Base-by-base conservation (phyloP, 2,329 filamentous ascomycete genomes). In the Exophiala calicioides region DNA sequence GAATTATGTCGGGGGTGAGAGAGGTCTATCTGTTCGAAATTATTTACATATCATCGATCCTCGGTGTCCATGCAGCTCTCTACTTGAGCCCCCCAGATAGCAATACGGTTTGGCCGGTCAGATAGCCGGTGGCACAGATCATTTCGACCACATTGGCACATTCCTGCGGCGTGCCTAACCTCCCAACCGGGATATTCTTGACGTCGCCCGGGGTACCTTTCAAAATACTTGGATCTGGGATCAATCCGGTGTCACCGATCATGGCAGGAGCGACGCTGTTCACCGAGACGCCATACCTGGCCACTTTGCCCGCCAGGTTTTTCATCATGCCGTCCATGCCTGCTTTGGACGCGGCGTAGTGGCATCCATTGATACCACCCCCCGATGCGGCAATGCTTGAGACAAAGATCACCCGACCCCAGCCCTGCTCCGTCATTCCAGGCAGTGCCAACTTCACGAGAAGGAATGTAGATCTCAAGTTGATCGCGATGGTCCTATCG, bases 261-360 rank as follows among this genome's bases (percentile, higher is more conserved):
- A 85, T 84, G 3, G 81, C 82, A 0, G 82, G 82, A 3, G 80
- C 79, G n/a, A 85, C 78, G 52, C 84, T 80, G 49, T 85, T 85
- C 44, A 84, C 79, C 10, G 80, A 81, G 55, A 85, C 81, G 27
- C 80, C 80, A 56, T 73, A 73, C 44, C 74, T 71, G 1, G 79
- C 81, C n/a, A 84, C 72, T 33, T 78, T 77, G 1, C 70, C 74
- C 1, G 80, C 74, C 27, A 85, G 68, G 52, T 83, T 84, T 60
- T 76, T 79, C 77, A 83, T 83, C 76, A 85, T 79, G 2, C 78
- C 77, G 3, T 76, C 78, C 52, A 85, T 61, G 2, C 80, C 82
- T 5, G 76, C 80, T 62, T 83, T 83, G 24, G 76, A 79, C 3
- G 80, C 79, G 4, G 54, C 51, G 26, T 57, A 57, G 73, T 72